Conservation (phyloP, 2,329 filamentous ascomycete species). For the Monilinia vaccinii-corymbosi region DNA sequence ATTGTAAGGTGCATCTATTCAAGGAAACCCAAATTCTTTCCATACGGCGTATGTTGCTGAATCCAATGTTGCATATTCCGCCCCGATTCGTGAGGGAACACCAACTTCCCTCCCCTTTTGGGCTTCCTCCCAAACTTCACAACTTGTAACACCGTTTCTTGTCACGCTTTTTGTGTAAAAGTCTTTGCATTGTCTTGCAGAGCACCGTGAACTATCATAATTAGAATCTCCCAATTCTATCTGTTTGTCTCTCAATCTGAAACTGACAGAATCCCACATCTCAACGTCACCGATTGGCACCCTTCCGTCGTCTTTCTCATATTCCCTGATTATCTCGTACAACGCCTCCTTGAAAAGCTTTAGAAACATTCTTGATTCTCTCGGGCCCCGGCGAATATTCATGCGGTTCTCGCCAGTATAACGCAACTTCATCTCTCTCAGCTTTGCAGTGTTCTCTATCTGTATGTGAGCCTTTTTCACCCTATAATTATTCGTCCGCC, state of each 20-base stretch:
- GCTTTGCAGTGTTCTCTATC: background rate
- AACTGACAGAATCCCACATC: background rate
- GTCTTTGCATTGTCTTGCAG: too few species aligned
- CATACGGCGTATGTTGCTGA: background rate
- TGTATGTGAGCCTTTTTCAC: background rate
- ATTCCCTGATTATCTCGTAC: background rate
- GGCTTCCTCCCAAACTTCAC: background rate
- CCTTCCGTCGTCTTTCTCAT: background rate
- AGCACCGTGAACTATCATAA: too few species aligned
- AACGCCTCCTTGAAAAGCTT: background rate
- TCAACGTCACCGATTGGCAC: background rate
- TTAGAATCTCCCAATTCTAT: too few species aligned
- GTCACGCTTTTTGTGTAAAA: too few species aligned
- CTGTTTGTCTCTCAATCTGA: background rate
- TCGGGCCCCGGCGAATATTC: too few species aligned
- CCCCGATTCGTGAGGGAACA: background rate
- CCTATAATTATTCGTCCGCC: background rate
- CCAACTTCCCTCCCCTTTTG: background rate
- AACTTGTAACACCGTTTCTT: background rate
- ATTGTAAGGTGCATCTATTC: background rate
- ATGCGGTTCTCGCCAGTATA: background rate
- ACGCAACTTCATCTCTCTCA: background rate
- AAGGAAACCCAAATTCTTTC: background rate
- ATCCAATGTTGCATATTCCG: background rate
- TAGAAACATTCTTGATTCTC: too few species aligned